A percentile compares a stretch with the other conserved stretches of the same genome.
Conservation (phyloP, 805 yeast genomes). For the Candida easanensis region DNA sequence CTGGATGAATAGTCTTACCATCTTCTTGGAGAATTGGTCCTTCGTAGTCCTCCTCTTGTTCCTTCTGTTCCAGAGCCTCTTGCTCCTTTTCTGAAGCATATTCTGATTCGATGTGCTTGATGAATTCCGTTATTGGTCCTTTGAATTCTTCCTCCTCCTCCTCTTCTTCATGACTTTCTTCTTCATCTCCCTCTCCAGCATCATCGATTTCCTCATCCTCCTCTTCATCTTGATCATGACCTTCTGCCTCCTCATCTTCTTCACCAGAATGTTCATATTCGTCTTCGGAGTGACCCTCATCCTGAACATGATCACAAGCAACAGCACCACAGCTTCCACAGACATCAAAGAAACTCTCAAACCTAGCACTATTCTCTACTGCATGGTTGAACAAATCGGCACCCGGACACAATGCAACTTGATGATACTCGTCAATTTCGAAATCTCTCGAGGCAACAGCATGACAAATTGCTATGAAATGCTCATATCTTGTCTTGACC, state of each 20-base stretch:
- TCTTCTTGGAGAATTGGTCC: constrained; percentile 17
- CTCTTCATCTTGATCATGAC: constrained; percentile 3
- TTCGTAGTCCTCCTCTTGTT: constrained; percentile 14
- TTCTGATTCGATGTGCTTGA: constrained; percentile 29
- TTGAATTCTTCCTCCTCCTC: constrained; percentile 21
- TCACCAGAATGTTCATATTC: constrained; percentile 10
- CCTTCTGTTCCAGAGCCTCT: constrained; percentile 17
- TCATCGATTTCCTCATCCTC: constrained; percentile 14
- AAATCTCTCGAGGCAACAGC: constrained; percentile 78
- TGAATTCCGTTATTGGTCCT: constrained; percentile 29
- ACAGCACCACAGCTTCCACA: constrained; percentile 49
- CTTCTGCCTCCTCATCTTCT: constrained; percentile 16
- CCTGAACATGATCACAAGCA: constrained; percentile 31
- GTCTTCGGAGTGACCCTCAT: constrained; percentile 8
- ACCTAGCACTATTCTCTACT: constrained; percentile 61
- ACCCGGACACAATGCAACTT: constrained; percentile 79
- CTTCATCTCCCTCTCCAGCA: constrained; percentile 15
- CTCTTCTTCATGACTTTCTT: constrained; percentile 20
- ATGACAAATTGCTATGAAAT: constrained; percentile 56
- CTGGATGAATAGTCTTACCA: constrained; percentile 38
- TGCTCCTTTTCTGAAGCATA: constrained; percentile 13
- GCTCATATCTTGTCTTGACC: constrained; percentile 31
- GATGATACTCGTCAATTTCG: constrained; percentile 72
- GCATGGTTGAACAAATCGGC: constrained; percentile 88
- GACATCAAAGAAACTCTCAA: constrained; percentile 54